phyloP scores from a whole-genome alignment of 192 early-diverging fungal genomes.

The Backusella luteola region DNA sequence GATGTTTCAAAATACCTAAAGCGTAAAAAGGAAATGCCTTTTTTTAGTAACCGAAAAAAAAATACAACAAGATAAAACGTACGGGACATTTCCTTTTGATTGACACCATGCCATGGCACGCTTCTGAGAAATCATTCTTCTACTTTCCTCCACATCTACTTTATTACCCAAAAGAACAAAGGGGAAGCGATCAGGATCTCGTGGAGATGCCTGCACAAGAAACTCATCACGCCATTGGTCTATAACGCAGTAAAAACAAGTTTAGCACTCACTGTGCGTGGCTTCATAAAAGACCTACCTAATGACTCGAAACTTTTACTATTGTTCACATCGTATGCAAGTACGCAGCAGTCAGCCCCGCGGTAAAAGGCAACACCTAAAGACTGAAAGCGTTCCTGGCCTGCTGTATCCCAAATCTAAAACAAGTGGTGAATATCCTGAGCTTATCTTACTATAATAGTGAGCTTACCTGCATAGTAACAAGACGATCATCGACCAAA shows the following conservation, averaged over 20 bases:
- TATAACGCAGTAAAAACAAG: not conserved
- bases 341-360: constrained; percentile 98
- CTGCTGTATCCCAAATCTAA: constrained; percentile 99
- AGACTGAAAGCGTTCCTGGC: constrained; percentile 98
- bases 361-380: constrained; percentile 99
- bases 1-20: constrained; percentile 91
- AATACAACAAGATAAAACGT: not conserved
- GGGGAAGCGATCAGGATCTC: constrained; percentile 96
- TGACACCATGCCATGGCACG: constrained; percentile 97
- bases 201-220: constrained; percentile 89
- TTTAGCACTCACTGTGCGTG: not conserved
- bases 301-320: constrained; percentile 90
- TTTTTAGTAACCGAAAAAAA: not conserved
- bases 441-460: not conserved
- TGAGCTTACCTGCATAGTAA: constrained; percentile 83
- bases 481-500: constrained; percentile 84
- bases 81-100: constrained; percentile 90
- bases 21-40: constrained; percentile 10
- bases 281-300: constrained; percentile 12
- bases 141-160: constrained; percentile 93
- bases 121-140: constrained; percentile 92
- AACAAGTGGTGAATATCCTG: not conserved
- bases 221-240: constrained; percentile 99
- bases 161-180: constrained; percentile 99
- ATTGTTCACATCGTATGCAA: constrained; percentile 97